Percentiles rank a stretch among this genome's conserved stretches.
Evolutionary conservation across 2,329 filamentous ascomycete species (phyloP).

Genomic region (Trichophyton schoenleinii): DNA sequence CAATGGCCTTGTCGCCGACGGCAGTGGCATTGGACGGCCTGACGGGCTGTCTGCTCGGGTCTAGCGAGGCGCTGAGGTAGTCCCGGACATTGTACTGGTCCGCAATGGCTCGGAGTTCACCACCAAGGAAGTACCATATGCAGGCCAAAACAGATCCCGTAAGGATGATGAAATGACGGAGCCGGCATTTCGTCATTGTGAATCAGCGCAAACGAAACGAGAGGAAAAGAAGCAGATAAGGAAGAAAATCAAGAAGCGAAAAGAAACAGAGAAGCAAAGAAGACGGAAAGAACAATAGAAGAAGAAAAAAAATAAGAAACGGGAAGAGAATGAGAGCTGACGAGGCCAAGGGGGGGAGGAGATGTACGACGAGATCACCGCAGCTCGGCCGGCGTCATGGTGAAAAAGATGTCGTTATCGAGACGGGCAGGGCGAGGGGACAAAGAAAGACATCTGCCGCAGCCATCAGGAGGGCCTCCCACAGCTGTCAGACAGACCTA

Average conservation of each 20-base stretch:
- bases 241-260: background rate
- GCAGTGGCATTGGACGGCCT: background rate
- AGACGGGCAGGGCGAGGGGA: background rate
- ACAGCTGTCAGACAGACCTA: background rate
- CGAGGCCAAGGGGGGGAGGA: background rate
- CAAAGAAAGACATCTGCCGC: background rate
- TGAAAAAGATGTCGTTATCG: background rate
- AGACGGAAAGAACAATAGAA: background rate
- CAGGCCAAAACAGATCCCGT: background rate
- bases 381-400: background rate
- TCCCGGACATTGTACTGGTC: constrained; percentile 1
- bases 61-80: constrained; percentile 2
- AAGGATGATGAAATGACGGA: constrained; percentile 1
- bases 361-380: background rate
- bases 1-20: constrained; percentile 15
- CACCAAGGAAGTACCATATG: background rate
- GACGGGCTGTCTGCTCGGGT: background rate
- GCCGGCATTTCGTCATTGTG: constrained; percentile 1
- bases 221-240: background rate
- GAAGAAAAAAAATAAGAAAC: background rate
- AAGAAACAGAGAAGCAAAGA: background rate
- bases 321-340: background rate
- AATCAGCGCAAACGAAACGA: background rate
- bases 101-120: background rate
- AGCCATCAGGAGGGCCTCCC: background rate